Percentiles rank a stretch among this genome's conserved stretches.
phyloP scores from a whole-genome alignment of 2,329 filamentous ascomycete genomes.

The Rhytidhysteron rufulum region DNA sequence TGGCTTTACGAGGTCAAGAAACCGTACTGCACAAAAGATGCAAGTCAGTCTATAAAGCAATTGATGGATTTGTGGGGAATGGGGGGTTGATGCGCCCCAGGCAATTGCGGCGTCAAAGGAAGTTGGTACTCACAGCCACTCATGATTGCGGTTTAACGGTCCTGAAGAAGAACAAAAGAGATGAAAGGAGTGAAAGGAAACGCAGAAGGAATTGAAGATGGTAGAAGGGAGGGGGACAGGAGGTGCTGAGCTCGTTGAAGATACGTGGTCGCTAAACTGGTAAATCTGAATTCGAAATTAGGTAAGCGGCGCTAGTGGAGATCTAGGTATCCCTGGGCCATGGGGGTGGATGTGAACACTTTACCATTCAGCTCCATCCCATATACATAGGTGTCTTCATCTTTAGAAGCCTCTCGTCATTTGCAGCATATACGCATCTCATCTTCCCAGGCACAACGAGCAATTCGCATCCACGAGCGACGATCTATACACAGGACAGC shows the following conservation, averaged over 20 bases:
- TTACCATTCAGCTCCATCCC: too few relatives aligned
- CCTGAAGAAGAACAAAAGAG: conserved; percentile 30
- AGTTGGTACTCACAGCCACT: conserved; percentile 53
- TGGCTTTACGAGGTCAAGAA: conserved; percentile 99
- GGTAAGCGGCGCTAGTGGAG: not conserved
- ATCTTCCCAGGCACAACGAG: not conserved
- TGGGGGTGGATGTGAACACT: too few relatives aligned
- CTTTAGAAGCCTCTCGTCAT: too few relatives aligned
- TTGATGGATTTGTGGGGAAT: conserved; percentile 5
- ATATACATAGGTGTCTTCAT: too few relatives aligned
- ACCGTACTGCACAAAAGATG: conserved; percentile 67
- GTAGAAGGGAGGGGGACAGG: conserved; percentile 24
- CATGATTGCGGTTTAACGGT: conserved; percentile 47
- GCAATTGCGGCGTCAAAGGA: conserved; percentile 20
- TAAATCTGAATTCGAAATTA: conserved; percentile 1
- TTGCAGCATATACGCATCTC: too few relatives aligned
- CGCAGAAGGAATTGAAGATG: conserved; percentile 27
- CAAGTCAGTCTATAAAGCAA: conserved; percentile 17
- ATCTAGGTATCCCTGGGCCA: not conserved
- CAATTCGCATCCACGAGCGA: not conserved
- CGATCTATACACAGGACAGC: not conserved
- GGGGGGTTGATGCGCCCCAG: conserved; percentile 2
- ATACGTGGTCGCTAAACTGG: conserved; percentile 4
- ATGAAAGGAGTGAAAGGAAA: conserved; percentile 27
- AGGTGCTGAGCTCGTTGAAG: conserved; percentile 13